Percentiles rank a stretch among this genome's conserved stretches.
phyloP scores from a whole-genome alignment of 1,139 yeast species.

The Yamadazyma atmosphaerica region DNA sequence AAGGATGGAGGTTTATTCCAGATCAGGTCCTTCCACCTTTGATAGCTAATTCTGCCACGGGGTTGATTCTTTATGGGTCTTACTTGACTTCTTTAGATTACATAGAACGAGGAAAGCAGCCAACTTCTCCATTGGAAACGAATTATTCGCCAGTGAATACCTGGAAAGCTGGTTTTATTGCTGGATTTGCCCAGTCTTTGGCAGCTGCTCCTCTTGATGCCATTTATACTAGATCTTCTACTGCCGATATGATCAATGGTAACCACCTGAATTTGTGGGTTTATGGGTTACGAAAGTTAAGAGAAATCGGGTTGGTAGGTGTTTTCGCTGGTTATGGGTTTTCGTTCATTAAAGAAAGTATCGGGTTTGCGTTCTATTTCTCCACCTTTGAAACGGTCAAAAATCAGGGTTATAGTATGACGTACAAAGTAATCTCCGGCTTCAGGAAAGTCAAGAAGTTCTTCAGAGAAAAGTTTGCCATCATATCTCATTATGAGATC shows the following conservation, averaged over 20 bases:
- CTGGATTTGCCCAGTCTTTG: slow-evolving; percentile 84
- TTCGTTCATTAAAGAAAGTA: slow-evolving; percentile 73
- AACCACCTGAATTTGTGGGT: slow-evolving; percentile 73
- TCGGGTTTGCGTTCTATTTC: slow-evolving; percentile 87
- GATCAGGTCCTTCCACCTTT: slow-evolving; percentile 84
- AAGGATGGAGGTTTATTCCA: slow-evolving; percentile 89
- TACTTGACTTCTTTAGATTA: slow-evolving; percentile 57
- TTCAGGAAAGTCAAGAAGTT: slow-evolving; percentile 24
- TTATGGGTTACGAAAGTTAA: slow-evolving; percentile 68
- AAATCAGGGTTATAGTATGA: slow-evolving; percentile 58
- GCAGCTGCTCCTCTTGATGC: slow-evolving; percentile 97
- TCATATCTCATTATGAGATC: slow-evolving; percentile 24
- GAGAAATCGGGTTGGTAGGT: slow-evolving; percentile 76
- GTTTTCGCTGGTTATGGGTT: slow-evolving; percentile 88
- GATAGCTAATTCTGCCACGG: slow-evolving; percentile 83
- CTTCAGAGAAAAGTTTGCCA: slow-evolving; percentile 21
- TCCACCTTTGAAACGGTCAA: slow-evolving; percentile 83
- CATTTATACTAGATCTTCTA: slow-evolving; percentile 75
- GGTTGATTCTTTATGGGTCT: slow-evolving; percentile 79
- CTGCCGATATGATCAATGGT: slow-evolving; percentile 70
- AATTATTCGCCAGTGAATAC: slow-evolving; percentile 51
- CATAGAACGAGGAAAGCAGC: slow-evolving; percentile 16
- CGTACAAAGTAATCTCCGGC: slow-evolving; percentile 60
- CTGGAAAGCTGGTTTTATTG: slow-evolving; percentile 78
- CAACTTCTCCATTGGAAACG: slow-evolving; percentile 8